Evolutionary conservation across 805 yeast species (phyloP).

Genomic region (Tetrapisispora taiwanensis): DNA sequence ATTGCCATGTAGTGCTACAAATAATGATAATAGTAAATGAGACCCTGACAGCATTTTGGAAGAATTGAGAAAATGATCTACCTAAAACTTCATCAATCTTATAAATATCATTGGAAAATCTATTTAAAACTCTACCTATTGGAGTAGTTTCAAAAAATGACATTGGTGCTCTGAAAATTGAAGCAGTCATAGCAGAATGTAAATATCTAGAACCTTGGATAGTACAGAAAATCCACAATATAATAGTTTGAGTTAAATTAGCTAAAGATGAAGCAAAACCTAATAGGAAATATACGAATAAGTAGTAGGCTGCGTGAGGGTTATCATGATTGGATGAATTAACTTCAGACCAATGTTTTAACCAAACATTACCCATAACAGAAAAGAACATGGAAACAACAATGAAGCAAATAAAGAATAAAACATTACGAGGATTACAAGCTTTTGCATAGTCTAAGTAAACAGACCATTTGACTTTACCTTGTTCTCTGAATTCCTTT

Average conservation of each 20-base stretch:
- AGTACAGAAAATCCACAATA: conserved; percentile 72
- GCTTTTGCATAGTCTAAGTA: conserved; percentile 80
- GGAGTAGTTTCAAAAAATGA: conserved; percentile 93
- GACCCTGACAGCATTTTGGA: conserved; percentile 52
- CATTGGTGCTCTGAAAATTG: conserved; percentile 87
- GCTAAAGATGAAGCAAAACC: conserved; percentile 60
- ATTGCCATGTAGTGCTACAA: conserved; percentile 79
- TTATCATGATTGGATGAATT: conserved; percentile 61
- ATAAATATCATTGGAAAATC: conserved; percentile 86
- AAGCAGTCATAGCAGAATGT: conserved; percentile 64
- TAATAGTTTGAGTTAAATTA: conserved; percentile 53
- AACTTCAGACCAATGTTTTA: conserved; percentile 94
- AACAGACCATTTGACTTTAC: conserved; percentile 83
- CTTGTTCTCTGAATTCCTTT: conserved; percentile 82
- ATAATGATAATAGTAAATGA: conserved; percentile 70
- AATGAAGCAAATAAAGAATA: conserved; percentile 45
- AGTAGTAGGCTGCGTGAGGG: conserved; percentile 60
- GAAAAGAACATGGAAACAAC: conserved; percentile 49
- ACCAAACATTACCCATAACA: conserved; percentile 78
- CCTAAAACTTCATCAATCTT: conserved; percentile 75
- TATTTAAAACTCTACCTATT: conserved; percentile 79
- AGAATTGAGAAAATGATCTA: conserved; percentile 60
- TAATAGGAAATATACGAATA: conserved; percentile 63
- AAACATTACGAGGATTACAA: conserved; percentile 62
- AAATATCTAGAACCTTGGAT: conserved; percentile 69